phyloP scores from a whole-genome alignment of 306 rosid species.

The Quercus engelmannii region DNA sequence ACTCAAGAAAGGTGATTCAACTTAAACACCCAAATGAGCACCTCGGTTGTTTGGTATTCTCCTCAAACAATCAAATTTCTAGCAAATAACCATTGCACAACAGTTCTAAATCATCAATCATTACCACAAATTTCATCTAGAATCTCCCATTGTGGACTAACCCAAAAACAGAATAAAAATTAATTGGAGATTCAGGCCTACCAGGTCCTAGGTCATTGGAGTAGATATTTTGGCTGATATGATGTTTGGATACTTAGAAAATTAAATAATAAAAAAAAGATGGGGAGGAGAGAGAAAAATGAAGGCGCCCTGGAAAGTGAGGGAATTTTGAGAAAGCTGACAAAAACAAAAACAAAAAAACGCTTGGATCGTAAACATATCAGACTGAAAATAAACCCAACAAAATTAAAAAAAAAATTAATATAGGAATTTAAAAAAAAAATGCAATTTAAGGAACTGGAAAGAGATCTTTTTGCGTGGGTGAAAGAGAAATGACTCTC shows the following conservation, averaged over 20 bases:
- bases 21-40: too few species aligned
- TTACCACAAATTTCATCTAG: too few species aligned
- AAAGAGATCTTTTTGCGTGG: constrained; percentile 21
- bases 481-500: constrained; percentile 25
- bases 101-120: too few species aligned
- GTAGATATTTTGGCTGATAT: constrained; percentile 36
- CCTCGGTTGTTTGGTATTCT: too few species aligned
- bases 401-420: not conserved
- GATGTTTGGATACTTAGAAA: constrained; percentile 43
- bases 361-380: not conserved
- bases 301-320: constrained; percentile 1
- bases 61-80: too few species aligned
- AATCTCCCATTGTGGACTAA: too few species aligned
- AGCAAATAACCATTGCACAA: too few species aligned
- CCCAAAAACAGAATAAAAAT: too few species aligned
- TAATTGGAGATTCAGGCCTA: too few species aligned
- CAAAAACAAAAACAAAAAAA: constrained; percentile 5
- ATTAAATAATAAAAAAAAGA: not conserved
- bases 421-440: not conserved
- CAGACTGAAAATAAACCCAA: not conserved
- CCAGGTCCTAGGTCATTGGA: not conserved
- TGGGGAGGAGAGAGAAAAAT: not conserved
- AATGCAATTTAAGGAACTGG: constrained; percentile 32
- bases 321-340: constrained; percentile 39
- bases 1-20: too few species aligned